Conservation (phyloP, 352 stramenopile species). For the Phytopythium chamaehyphon region DNA sequence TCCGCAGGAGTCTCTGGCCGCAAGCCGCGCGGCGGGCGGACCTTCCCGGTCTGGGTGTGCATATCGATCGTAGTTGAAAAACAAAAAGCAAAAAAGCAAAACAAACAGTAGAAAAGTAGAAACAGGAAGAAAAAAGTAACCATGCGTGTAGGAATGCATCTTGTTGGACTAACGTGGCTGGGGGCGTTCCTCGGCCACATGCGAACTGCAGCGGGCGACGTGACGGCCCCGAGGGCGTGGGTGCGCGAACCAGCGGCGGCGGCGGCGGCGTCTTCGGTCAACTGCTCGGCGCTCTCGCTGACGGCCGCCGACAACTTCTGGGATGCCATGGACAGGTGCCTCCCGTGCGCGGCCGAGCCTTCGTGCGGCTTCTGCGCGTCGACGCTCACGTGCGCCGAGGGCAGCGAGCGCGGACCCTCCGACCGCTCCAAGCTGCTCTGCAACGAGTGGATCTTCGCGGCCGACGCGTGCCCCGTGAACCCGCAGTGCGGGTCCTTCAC, state of each 20-base stretch:
- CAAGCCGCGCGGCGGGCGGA: conserved; percentile 3
- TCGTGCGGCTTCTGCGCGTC: conserved; percentile 90
- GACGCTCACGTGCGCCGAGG: conserved; percentile 83
- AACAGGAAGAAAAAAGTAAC: conserved; percentile 10
- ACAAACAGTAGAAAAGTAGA: conserved; percentile 12
- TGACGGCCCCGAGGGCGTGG: conserved; percentile 21
- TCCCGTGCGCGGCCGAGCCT: conserved; percentile 47
- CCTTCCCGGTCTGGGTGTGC: neutral
- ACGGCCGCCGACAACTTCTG: conserved; percentile 49
- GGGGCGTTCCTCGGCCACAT: conserved; percentile 12
- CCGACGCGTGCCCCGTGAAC: conserved; percentile 66
- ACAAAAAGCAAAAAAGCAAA: conserved; percentile 9
- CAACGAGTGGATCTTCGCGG: conserved; percentile 55
- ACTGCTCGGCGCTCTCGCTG: conserved; percentile 55
- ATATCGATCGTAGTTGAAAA: conserved; percentile 5
- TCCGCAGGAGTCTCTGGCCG: conserved; percentile 1
- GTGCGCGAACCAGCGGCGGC: conserved; percentile 9
- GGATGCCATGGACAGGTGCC: conserved; percentile 67
- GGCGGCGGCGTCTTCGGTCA: conserved; percentile 15
- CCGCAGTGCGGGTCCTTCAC: conserved; percentile 43
- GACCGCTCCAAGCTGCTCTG: conserved; percentile 33
- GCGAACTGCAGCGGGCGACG: conserved; percentile 15
- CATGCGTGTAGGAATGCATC: conserved; percentile 7
- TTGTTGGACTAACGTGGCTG: conserved; percentile 7
- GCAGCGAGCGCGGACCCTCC: conserved; percentile 49